A percentile compares a stretch with the other conserved stretches of the same genome.
Conservation (phyloP, 441 rosid species). For the Bruguiera hainesii region DNA sequence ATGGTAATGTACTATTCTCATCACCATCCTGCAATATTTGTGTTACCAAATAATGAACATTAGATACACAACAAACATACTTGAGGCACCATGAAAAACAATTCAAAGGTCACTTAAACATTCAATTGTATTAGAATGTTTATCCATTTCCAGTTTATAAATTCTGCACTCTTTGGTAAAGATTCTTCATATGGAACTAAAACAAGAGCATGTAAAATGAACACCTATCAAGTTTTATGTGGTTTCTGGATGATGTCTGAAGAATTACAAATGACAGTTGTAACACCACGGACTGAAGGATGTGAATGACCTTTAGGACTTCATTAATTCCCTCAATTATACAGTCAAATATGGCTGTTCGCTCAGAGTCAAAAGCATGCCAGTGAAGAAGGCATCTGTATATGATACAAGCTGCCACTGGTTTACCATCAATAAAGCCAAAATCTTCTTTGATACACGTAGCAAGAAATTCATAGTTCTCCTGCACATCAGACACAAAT, state of each 20-base stretch:
- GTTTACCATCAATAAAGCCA: constrained; percentile 82
- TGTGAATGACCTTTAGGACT: constrained; percentile 65
- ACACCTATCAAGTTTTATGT: no score
- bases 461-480: constrained; percentile 83
- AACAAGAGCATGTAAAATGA: no score
- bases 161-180: no score
- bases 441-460: constrained; percentile 80
- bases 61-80: neutral
- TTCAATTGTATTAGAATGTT: no score
- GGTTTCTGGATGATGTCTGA: neutral
- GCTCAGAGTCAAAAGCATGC: constrained; percentile 96
- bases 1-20: constrained; percentile 68
- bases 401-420: constrained; percentile 85
- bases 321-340: constrained; percentile 89
- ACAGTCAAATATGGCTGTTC: constrained; percentile 83
- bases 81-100: neutral
- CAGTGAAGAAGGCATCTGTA: constrained; percentile 92
- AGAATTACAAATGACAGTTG: neutral
- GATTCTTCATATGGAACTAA: no score
- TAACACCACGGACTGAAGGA: constrained; percentile 6
- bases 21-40: constrained; percentile 65
- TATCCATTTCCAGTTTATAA: no score
- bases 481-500: constrained; percentile 43
- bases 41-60: constrained; percentile 12
- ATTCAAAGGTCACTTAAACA: neutral